Base-by-base conservation (phyloP, 1,139 yeast genomes). In the Blastobotrys indianensis region DNA sequence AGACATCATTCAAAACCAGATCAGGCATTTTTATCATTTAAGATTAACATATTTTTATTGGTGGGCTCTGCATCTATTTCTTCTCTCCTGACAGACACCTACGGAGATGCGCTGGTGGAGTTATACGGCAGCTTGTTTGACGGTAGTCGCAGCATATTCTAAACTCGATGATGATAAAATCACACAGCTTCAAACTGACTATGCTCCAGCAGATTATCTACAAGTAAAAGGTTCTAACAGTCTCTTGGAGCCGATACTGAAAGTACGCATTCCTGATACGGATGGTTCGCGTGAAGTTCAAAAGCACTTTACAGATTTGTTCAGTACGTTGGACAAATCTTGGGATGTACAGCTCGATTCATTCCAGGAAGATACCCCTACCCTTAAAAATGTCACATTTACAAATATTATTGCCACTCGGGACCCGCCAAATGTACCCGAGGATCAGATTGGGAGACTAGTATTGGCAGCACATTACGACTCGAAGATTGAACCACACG, bases 401-500 rank as follows among this genome's bases (percentile, higher is more conserved):
- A 68, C 77, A 25, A 78, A 76, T 54, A 49, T 77, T 25, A 60
- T 75, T 1, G 71, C 68, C 16, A 65, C 56, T 2, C 51, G 57
- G n/a, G 61, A 57, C 37, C 63, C 62, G 1, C 62, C 63, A 3
- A 17, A 17, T 29, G 53, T 50, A 4, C 45, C 48, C 3, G 48
- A 50, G n/a, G 58, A 57, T 2, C 52, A 54, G 2, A 53, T 60
- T 3, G 60, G 60, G n/a, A 62, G 70, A 35, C 52, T 75, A 16
- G 68, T 74, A 0, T 52, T 76, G 3, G 76, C 76, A 2, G 82
- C 79, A 0, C 83, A 77, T 54, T 77, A 76, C 51, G 83, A 77
- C 56, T 70, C 80, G 2, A 67, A 75, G 51, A 49, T 65, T 5
- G 58, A 59, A 7, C 79, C 80, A 1, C 63, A 63, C n/a, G 81